A percentile compares a stretch with the other conserved stretches of the same genome.
phyloP scores from a whole-genome alignment of 2,329 filamentous ascomycete genomes.

The Neonectria magnoliae region DNA sequence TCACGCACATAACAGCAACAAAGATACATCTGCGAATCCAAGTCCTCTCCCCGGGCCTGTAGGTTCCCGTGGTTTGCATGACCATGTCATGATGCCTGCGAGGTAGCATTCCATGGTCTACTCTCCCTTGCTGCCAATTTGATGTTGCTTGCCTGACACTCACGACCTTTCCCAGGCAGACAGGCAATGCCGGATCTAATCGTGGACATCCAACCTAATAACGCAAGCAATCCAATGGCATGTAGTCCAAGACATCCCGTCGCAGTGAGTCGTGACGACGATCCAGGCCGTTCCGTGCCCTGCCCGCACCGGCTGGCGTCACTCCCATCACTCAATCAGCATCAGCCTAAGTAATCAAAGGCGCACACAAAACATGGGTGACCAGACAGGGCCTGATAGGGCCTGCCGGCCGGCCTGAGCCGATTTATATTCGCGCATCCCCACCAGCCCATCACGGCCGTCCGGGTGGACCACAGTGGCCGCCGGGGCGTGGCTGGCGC shows the following conservation, averaged over 20 bases:
- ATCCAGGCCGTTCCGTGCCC: constrained; percentile 10
- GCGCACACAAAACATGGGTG: constrained; percentile 23
- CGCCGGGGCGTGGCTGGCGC: constrained; percentile 6
- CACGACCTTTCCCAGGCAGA: constrained; percentile 2
- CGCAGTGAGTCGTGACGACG: not conserved
- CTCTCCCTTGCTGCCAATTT: constrained; percentile 5
- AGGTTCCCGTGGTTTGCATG: constrained; percentile 18
- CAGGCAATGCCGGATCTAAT: constrained; percentile 4
- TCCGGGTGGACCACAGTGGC: constrained; percentile 26
- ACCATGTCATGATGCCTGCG: constrained; percentile 9
- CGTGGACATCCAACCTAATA: not conserved
- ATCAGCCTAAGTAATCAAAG: constrained; percentile 30
- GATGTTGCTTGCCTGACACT: constrained; percentile 3
- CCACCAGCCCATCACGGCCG: constrained; percentile 42
- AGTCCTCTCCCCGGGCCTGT: not conserved
- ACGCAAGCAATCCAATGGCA: not conserved
- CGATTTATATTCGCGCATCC: constrained; percentile 51
- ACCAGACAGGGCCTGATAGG: constrained; percentile 22
- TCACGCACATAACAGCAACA: constrained; percentile 9
- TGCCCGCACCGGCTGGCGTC: constrained; percentile 15
- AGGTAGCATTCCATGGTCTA: not conserved
- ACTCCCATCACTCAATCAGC: constrained; percentile 27
- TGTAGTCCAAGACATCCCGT: not conserved
- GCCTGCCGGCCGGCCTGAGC: constrained; percentile 32
- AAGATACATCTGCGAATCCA: not conserved